Base-by-base conservation (phyloP, 768 basidiomycete genomes). In the Rhodotorula taiwanensis region DNA sequence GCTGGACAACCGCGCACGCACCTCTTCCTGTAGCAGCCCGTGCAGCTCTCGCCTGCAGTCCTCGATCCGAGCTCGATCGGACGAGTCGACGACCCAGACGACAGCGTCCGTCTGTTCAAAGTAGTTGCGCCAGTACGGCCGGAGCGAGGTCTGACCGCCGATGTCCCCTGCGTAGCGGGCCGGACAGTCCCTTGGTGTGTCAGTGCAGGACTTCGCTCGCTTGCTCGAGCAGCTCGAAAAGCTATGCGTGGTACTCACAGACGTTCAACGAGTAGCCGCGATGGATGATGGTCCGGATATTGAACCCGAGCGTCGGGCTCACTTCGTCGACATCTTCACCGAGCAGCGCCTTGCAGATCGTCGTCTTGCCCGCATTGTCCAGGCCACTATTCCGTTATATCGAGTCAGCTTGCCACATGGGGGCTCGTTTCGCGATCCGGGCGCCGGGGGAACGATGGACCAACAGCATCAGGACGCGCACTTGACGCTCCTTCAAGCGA, bases 101-200 rank as follows among this genome's bases (percentile, higher is more conserved):
- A 99, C 80, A 11, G 88, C 94, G 76, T 98, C 95, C 15, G 95
- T 98, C 77, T 92, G 89, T 76, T 99, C 95, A 71, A 98, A 98
- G 78, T 98, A 98, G 76, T 98, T 99, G 30, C 90, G 80, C 95
- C 95, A 99, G 76, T 98, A 98, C 11, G 95, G 94, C 34, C 95
- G 83, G 55, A 99, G 84, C 0, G 90, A 93, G 60, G 86, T 84
- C 76, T 99, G 95, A 28, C 95, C 94, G 41, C 95, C 95, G 41
- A 98, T 91, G 75, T 99, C 95, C 95, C 94, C 93, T 97, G 71
- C 57, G n/a, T n/a, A n/a, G n/a, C n/a, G n/a, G n/a, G n/a, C n/a
- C n/a, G n/a, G n/a, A n/a, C 11, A 41, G 42, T 39, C 16, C 36
- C 36, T 16, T 16, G 36, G 9, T 9, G 36, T 10, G 10, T 39